These are phyloP conservation scores for Stachybotrys chlorohalonatus DNA, from an alignment of 2,329 filamentous ascomycete species.

Conservation along the genomic window DNA sequence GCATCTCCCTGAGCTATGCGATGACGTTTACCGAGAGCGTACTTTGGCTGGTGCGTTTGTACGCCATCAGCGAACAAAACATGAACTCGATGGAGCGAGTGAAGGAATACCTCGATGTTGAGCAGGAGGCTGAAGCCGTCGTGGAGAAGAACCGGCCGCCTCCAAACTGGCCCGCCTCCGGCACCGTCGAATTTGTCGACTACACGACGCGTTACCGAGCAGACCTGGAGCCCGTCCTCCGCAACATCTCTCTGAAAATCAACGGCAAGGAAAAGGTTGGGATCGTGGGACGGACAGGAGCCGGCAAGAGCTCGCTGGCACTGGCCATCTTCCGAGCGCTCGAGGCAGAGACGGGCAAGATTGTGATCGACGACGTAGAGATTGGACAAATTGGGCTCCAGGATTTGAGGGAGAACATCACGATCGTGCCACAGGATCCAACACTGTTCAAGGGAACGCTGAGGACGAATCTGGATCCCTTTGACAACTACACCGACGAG, in stretches of 20 bases:
- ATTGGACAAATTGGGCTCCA: slow-evolving; percentile 85
- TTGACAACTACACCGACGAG: slow-evolving; percentile 79
- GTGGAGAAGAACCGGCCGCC: slow-evolving; percentile 72
- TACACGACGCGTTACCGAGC: slow-evolving; percentile 85
- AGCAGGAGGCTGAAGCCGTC: slow-evolving; percentile 77
- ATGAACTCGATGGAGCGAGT: slow-evolving; percentile 99
- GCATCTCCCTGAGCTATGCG: slow-evolving; percentile 89
- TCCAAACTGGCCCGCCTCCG: slow-evolving; percentile 74
- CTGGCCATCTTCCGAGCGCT: slow-evolving; percentile 88
- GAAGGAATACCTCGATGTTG: slow-evolving; percentile 93
- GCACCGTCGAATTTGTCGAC: slow-evolving; percentile 76
- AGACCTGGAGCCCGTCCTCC: slow-evolving; percentile 81
- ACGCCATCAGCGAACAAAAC: slow-evolving; percentile 94
- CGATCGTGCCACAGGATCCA: slow-evolving; percentile 95
- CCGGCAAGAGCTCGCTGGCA: slow-evolving; percentile 91
- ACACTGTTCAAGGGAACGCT: slow-evolving; percentile 92
- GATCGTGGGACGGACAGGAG: slow-evolving; percentile 90
- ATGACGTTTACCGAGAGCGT: slow-evolving; percentile 97
- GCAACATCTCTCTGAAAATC: slow-evolving; percentile 78
- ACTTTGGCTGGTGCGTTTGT: slow-evolving; percentile 89
- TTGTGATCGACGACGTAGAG: slow-evolving; percentile 85
- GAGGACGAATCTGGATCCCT: slow-evolving; percentile 87
- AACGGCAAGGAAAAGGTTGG: slow-evolving; percentile 84
- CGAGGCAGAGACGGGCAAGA: slow-evolving; percentile 83
- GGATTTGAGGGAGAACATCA: slow-evolving; percentile 86